Conservation (phyloP, 495 filamentous ascomycete genomes). For the Aspergillus nidulans region DNA sequence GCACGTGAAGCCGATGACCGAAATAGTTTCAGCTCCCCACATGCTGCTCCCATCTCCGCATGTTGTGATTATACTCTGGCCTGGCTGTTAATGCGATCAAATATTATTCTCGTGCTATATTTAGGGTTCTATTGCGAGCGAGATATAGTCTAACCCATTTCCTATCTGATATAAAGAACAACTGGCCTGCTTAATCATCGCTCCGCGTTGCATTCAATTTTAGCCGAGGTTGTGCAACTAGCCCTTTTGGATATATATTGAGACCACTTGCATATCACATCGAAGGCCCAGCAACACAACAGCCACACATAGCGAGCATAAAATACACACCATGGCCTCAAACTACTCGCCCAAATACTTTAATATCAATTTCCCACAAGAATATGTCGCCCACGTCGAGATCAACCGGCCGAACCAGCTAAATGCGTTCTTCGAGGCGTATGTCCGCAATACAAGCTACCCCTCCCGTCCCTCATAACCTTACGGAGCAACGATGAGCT, state of each 20-base stretch:
- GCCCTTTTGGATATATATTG: background rate
- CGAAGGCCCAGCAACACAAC: background rate
- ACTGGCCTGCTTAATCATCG: background rate
- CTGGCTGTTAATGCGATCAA: background rate
- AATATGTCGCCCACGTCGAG: conserved; percentile 82
- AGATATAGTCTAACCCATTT: too few relatives aligned
- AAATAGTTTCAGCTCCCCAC: conserved; percentile 2
- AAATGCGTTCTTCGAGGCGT: conserved; percentile 82
- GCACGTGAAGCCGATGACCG: conserved; percentile 17
- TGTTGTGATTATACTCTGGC: too few relatives aligned
- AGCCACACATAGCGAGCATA: background rate
- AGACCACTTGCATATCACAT: background rate
- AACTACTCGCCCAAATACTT: conserved; percentile 62
- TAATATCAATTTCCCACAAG: conserved; percentile 64
- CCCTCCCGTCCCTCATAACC: too few relatives aligned
- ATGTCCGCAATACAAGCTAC: conserved; percentile 8
- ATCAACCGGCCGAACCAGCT: conserved; percentile 88
- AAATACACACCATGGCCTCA: conserved; percentile 11
- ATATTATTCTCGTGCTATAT: background rate
- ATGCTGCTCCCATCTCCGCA: background rate
- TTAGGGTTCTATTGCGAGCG: background rate
- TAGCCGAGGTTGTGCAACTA: background rate
- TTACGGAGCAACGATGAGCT: background rate
- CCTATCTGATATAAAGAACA: too few relatives aligned
- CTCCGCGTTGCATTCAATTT: background rate